Conservation (phyloP, 345 rosid species). For the Draba incana region DNA sequence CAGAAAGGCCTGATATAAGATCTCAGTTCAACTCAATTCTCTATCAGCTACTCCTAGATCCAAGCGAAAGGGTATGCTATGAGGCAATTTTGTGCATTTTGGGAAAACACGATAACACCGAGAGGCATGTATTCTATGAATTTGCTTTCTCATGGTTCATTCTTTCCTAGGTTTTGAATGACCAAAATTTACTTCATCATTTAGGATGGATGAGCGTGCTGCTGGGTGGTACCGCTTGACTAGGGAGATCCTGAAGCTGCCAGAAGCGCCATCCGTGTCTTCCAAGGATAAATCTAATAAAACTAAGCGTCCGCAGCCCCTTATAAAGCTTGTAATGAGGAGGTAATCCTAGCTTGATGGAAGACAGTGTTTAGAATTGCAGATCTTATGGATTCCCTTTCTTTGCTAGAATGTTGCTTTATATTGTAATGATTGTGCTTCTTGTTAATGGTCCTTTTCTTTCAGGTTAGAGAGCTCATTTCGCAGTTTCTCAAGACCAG, state of each 20-base stretch:
- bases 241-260: constrained; percentile 94
- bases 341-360: constrained; percentile 56
- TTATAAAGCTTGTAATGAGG: constrained; percentile 97
- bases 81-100: constrained; percentile 92
- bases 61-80: constrained; percentile 98
- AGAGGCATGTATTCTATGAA: constrained; percentile 57
- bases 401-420: constrained; percentile 26
- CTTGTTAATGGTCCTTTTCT: constrained; percentile 9
- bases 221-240: constrained; percentile 98
- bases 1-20: constrained; percentile 94
- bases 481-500: constrained; percentile 99
- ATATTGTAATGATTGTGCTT: constrained; percentile 27
- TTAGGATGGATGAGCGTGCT: constrained; percentile 94
- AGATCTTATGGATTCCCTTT: constrained; percentile 24
- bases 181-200: constrained; percentile 30
- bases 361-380: constrained; percentile 11
- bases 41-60: constrained; percentile 95
- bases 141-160: constrained; percentile 22
- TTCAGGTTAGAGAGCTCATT: constrained; percentile 96
- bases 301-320: constrained; percentile 93
- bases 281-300: constrained; percentile 83
- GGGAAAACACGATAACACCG: constrained; percentile 79
- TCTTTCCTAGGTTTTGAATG: constrained; percentile 22
- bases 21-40: constrained; percentile 93
- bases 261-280: constrained; percentile 84